These are phyloP conservation scores for Striga hermonthica DNA, from an alignment of 305 asterid species.

Conservation along the genomic window DNA sequence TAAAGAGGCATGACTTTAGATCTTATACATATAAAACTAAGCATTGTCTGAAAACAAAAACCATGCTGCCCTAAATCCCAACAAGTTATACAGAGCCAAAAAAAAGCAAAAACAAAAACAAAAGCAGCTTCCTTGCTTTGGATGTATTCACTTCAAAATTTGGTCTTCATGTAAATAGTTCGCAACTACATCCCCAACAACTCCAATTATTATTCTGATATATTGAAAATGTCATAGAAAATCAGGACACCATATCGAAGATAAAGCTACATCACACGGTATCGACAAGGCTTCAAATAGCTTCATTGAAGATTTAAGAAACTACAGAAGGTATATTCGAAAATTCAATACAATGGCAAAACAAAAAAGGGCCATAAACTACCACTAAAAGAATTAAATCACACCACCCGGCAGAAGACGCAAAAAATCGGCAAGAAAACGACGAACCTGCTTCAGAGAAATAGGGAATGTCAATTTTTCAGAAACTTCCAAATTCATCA, in stretches of 20 bases:
- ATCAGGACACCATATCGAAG: too few species aligned
- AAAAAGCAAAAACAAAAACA: neutral
- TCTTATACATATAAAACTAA: neutral
- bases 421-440: neutral
- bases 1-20: neutral
- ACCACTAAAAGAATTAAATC: too few species aligned
- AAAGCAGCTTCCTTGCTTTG: constrained; percentile 1
- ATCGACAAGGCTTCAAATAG: too few species aligned
- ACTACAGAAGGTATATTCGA: too few species aligned
- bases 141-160: neutral
- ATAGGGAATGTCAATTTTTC: constrained; percentile 77
- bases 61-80: constrained; percentile 9
- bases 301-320: too few species aligned
- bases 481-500: constrained; percentile 56
- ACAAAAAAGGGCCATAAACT: too few species aligned
- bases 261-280: too few species aligned
- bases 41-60: constrained; percentile 8
- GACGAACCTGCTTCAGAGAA: constrained; percentile 80
- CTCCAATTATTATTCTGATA: neutral
- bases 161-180: neutral
- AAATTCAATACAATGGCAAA: too few species aligned
- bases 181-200: constrained; percentile 1
- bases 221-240: too few species aligned
- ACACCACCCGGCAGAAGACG: too few species aligned
- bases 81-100: constrained; percentile 3